Evolutionary conservation across 257 asterid species (phyloP).

Genomic region (Fraxinus anomala): DNA sequence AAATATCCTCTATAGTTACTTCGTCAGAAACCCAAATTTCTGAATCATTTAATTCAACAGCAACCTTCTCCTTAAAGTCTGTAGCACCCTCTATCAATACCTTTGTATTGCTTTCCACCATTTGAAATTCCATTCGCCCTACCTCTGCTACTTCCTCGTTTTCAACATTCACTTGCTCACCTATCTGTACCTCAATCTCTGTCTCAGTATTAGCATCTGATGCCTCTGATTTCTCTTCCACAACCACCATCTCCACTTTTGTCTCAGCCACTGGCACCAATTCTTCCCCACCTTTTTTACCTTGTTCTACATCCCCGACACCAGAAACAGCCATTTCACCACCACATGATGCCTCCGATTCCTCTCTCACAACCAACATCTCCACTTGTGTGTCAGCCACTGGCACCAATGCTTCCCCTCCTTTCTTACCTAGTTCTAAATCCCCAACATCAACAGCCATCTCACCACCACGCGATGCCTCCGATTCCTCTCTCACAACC

Average conservation of each 20-base stretch:
- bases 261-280: slow-evolving; percentile 10
- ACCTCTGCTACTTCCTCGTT: slow-evolving; percentile 24
- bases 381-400: too few species aligned
- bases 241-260: slow-evolving; percentile 19
- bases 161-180: slow-evolving; percentile 21
- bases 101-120: too few species aligned
- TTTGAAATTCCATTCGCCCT: slow-evolving; percentile 1
- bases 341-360: background rate
- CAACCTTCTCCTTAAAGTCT: slow-evolving; percentile 36
- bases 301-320: slow-evolving; percentile 9
- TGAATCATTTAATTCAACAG: slow-evolving; percentile 24
- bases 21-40: slow-evolving; percentile 30
- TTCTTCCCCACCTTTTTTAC: slow-evolving; percentile 24
- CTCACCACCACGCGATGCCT: too few species aligned
- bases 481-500: too few species aligned
- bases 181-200: slow-evolving; percentile 14
- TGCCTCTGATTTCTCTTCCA: slow-evolving; percentile 20
- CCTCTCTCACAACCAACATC: too few species aligned
- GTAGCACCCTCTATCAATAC: background rate
- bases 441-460: too few species aligned
- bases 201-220: slow-evolving; percentile 4
- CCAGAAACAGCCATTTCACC: background rate
- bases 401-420: too few species aligned
- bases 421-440: too few species aligned
- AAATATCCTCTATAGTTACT: slow-evolving; percentile 16